These are phyloP conservation scores for Melastoma malabathricum DNA, from an alignment of 345 rosid species.

Conservation along the genomic window DNA sequence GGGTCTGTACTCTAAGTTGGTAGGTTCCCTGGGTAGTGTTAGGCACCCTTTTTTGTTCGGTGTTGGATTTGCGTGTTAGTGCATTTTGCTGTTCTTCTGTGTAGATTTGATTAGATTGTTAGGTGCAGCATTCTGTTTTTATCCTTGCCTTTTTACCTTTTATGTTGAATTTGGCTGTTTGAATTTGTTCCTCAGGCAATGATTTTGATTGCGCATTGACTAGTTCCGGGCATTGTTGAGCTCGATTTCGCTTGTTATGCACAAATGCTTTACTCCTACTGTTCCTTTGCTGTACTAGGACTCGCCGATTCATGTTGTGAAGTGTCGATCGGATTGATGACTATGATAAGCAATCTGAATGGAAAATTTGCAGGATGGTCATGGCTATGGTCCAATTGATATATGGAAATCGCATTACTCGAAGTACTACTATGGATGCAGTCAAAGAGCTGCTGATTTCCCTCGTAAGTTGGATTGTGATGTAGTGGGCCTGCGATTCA, in stretches of 20 bases:
- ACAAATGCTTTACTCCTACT: too few relatives aligned
- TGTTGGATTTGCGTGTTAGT: too few relatives aligned
- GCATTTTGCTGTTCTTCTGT: too few relatives aligned
- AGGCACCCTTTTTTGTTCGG: neutral
- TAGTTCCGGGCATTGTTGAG: too few relatives aligned
- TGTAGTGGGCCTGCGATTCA: neutral
- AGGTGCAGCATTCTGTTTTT: too few relatives aligned
- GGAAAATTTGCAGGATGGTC: constrained; percentile 30
- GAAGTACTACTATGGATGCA: constrained; percentile 62
- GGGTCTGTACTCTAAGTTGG: constrained; percentile 44
- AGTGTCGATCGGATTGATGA: neutral
- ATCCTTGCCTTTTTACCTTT: too few relatives aligned
- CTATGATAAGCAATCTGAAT: neutral
- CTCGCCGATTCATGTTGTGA: too few relatives aligned
- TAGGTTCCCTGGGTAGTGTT: constrained; percentile 10
- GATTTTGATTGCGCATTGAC: too few relatives aligned
- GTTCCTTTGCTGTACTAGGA: neutral
- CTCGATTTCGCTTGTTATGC: too few relatives aligned
- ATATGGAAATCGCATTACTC: constrained; percentile 80
- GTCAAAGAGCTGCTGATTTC: constrained; percentile 57
- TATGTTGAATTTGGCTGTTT: too few relatives aligned
- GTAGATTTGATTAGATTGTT: too few relatives aligned
- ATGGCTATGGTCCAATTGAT: constrained; percentile 47
- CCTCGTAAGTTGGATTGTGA: constrained; percentile 33
- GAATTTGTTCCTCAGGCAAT: too few relatives aligned